Percentiles rank a stretch among this genome's conserved stretches.
Conservation (phyloP, 1,284 basidiomycete species). For the Exobasidium rhododendri region DNA sequence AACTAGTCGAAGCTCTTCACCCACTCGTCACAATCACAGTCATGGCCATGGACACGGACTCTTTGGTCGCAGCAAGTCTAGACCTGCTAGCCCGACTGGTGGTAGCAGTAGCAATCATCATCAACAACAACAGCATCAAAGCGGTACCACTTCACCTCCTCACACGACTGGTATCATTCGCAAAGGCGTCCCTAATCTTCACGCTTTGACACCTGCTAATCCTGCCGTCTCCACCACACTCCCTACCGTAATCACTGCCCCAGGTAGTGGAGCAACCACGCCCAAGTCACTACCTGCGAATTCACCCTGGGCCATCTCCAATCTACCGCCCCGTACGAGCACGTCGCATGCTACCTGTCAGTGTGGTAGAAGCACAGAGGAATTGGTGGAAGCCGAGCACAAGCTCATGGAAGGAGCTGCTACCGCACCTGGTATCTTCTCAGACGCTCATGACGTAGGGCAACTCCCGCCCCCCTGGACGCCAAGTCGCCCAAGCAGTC, state of each 20-base stretch:
- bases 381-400: conserved; percentile 46
- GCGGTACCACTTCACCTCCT: background rate
- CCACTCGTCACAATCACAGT: background rate
- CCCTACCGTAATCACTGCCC: conserved; percentile 9
- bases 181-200: conserved; percentile 2
- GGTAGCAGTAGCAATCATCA: background rate
- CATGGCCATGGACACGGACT: background rate
- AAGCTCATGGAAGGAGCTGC: conserved; percentile 46
- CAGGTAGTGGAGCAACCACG: conserved; percentile 14
- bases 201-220: conserved; percentile 14
- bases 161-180: background rate
- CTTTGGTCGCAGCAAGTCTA: background rate
- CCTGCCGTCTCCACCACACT: background rate
- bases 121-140: background rate
- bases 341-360: conserved; percentile 47
- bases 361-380: conserved; percentile 45
- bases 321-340: conserved; percentile 44
- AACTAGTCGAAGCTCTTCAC: background rate
- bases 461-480: conserved; percentile 46
- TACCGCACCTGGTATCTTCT: conserved; percentile 47
- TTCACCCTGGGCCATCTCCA: conserved; percentile 45
- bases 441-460: conserved; percentile 28
- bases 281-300: conserved; percentile 43
- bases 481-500: conserved; percentile 40
- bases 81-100: conserved; percentile 6